These are phyloP conservation scores for Colletotrichum sp. DNA, from an alignment of 2,329 filamentous ascomycete genomes.

Conservation along the genomic window DNA sequence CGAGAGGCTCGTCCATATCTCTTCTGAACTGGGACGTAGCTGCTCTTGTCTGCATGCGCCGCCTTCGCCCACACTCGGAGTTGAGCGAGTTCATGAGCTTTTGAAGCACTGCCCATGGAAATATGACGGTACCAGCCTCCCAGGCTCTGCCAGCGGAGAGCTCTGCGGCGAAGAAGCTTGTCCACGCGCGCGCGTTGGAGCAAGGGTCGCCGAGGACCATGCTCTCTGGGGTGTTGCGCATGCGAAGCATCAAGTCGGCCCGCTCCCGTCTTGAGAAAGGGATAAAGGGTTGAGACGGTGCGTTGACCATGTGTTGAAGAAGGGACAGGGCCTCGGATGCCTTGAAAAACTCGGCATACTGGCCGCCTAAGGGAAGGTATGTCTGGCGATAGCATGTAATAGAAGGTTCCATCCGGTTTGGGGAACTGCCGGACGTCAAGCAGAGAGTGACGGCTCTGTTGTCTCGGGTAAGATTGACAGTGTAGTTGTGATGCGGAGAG, in stretches of 20 bases:
- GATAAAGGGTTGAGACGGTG: neutral
- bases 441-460: conserved; percentile 13
- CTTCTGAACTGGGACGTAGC: neutral
- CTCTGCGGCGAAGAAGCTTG: conserved; percentile 11
- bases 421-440: neutral
- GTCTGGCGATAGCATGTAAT: conserved; percentile 17
- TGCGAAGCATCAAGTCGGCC: conserved; percentile 5
- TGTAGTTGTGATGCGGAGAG: conserved; percentile 7
- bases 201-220: conserved; percentile 13
- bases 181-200: conserved; percentile 16
- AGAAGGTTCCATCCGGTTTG: neutral
- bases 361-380: neutral
- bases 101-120: conserved; percentile 10
- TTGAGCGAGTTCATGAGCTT: conserved; percentile 17
- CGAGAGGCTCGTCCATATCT: neutral
- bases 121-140: conserved; percentile 11
- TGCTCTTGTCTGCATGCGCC: neutral
- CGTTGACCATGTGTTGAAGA: conserved; percentile 17
- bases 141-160: conserved; percentile 7
- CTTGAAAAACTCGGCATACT: conserved; percentile 16
- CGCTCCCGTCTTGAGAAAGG: conserved; percentile 8
- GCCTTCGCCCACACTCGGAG: neutral
- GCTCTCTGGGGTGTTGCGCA: conserved; percentile 4
- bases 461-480: conserved; percentile 11
- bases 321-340: conserved; percentile 12